phyloP scores from a whole-genome alignment of 2,329 filamentous ascomycete species.

The Epichloe typhina region DNA sequence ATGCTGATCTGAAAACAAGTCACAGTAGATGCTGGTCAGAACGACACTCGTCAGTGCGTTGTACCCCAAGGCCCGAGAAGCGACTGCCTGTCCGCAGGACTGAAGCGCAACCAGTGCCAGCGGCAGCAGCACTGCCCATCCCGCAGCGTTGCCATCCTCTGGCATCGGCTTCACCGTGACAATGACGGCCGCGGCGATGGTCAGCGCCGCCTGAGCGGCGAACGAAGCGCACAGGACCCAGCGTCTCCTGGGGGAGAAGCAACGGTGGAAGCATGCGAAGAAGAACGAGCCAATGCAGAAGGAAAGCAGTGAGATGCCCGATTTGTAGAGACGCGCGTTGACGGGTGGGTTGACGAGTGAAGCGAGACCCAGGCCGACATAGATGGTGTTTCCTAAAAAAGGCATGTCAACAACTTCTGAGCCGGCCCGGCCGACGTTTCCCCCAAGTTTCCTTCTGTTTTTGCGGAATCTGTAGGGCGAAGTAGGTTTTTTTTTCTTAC shows the following conservation, averaged over 20 bases:
- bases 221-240: slow-evolving; percentile 54
- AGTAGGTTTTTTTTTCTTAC: slow-evolving; percentile 23
- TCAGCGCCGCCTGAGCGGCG: slow-evolving; percentile 34
- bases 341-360: slow-evolving; percentile 28
- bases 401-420: not conserved
- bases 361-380: slow-evolving; percentile 61
- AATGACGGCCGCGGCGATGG: slow-evolving; percentile 38
- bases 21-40: slow-evolving; percentile 70
- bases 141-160: slow-evolving; percentile 27
- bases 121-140: slow-evolving; percentile 51
- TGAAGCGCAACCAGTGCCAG: slow-evolving; percentile 63
- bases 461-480: not conserved
- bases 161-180: slow-evolving; percentile 32
- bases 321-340: slow-evolving; percentile 34
- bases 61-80: slow-evolving; percentile 55
- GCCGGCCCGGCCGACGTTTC: no score
- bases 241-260: slow-evolving; percentile 45
- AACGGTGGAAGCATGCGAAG: slow-evolving; percentile 56
- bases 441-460: no score
- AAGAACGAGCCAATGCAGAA: slow-evolving; percentile 63
- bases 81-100: slow-evolving; percentile 65
- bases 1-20: slow-evolving; percentile 55
- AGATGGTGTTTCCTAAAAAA: slow-evolving; percentile 58
- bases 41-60: slow-evolving; percentile 66
- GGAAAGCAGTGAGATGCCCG: slow-evolving; percentile 52